phyloP scores from a whole-genome alignment of 176 grass and related monocot species.

The Carex pumila region DNA sequence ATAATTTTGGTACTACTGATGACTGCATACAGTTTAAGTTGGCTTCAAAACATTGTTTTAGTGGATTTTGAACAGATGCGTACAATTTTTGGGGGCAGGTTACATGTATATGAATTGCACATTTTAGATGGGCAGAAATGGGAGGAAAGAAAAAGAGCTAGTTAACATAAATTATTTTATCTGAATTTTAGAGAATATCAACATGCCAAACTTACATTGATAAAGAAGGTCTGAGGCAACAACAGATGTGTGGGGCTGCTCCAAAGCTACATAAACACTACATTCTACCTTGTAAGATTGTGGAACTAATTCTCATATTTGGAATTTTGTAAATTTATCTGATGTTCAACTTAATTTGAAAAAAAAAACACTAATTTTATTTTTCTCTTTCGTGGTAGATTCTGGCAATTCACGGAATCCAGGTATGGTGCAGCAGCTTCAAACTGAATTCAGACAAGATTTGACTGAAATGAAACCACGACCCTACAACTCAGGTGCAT shows the following conservation, averaged over 20 bases:
- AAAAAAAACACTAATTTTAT: conserved; percentile 1
- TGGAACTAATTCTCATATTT: neutral
- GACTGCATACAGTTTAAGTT: neutral
- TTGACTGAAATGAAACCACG: conserved; percentile 28
- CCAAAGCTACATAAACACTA: conserved; percentile 86
- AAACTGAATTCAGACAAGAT: conserved; percentile 42
- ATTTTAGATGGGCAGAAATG: neutral
- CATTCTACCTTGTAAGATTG: conserved; percentile 60
- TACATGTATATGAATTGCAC: neutral
- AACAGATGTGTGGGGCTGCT: conserved; percentile 42
- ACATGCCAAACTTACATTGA: conserved; percentile 87
- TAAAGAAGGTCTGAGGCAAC: conserved; percentile 89
- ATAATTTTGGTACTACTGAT: neutral
- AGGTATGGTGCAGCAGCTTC: conserved; percentile 32
- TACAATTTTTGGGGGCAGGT: neutral
- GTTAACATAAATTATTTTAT: conserved; percentile 18
- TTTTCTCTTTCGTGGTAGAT: conserved; percentile 34
- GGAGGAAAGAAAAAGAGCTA: neutral
- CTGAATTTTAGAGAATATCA: conserved; percentile 48
- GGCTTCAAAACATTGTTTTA: neutral
- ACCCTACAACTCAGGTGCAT: conserved; percentile 59
- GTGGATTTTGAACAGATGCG: neutral
- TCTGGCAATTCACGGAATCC: conserved; percentile 40
- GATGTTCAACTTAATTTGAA: neutral
- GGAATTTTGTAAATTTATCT: conserved; percentile 8